Evolutionary conservation across 805 yeast species (phyloP).

Genomic region (Candida coleopterorum): DNA sequence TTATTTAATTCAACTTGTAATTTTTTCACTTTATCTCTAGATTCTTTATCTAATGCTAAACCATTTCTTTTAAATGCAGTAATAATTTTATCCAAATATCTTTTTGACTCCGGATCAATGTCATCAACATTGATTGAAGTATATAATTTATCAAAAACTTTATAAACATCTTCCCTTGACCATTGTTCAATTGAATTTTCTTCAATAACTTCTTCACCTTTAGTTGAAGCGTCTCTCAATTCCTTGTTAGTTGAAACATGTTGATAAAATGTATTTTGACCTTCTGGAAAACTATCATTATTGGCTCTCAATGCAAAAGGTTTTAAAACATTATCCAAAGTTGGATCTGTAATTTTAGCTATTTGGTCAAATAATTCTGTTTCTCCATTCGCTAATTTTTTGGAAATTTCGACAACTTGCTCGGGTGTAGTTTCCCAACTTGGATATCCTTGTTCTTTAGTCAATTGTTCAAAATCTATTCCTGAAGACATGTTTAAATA

Average conservation of each 20-base stretch:
- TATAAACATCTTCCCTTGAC: slow-evolving; percentile 51
- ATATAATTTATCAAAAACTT: slow-evolving; percentile 51
- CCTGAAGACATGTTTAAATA: slow-evolving; percentile 8
- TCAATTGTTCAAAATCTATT: slow-evolving; percentile 11
- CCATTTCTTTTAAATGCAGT: slow-evolving; percentile 64
- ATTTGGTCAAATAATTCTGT: slow-evolving; percentile 48
- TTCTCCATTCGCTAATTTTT: slow-evolving; percentile 40
- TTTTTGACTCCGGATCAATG: slow-evolving; percentile 50
- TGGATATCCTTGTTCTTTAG: slow-evolving; percentile 24
- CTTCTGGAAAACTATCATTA: slow-evolving; percentile 37
- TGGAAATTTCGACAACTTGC: slow-evolving; percentile 39
- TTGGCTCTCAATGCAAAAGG: slow-evolving; percentile 53
- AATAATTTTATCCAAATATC: slow-evolving; percentile 54
- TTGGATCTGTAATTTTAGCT: slow-evolving; percentile 44
- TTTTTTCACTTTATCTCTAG: slow-evolving; percentile 52
- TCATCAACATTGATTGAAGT: slow-evolving; percentile 21
- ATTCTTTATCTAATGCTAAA: slow-evolving; percentile 51
- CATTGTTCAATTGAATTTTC: slow-evolving; percentile 60
- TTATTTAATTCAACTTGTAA: slow-evolving; percentile 57
- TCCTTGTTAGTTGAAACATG: slow-evolving; percentile 62
- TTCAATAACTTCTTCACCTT: slow-evolving; percentile 55
- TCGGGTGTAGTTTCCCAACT: slow-evolving; percentile 59
- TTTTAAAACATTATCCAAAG: slow-evolving; percentile 51
- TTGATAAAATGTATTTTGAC: slow-evolving; percentile 63
- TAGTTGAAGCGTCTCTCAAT: slow-evolving; percentile 66